Evolutionary conservation across 495 filamentous ascomycete genomes (phyloP).

Genomic region (Xylaria castorea): DNA sequence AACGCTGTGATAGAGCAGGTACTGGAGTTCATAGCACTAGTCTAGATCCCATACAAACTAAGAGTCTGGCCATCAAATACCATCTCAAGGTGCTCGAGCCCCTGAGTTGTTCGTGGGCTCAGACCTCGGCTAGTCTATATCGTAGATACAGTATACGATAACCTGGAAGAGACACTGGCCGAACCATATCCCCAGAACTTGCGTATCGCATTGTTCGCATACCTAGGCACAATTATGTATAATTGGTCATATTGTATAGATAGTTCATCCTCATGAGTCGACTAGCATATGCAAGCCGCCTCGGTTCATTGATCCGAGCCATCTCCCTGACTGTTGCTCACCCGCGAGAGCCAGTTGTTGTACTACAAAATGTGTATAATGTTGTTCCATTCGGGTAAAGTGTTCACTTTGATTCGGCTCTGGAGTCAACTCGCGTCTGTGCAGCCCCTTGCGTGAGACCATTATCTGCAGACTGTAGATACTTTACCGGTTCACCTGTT

Average conservation of each 20-base stretch:
- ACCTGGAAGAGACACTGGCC: background rate
- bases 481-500: background rate
- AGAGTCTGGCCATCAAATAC: background rate
- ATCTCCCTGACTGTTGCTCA: background rate
- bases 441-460: background rate
- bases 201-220: background rate
- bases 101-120: background rate
- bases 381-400: conserved; percentile 6
- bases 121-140: background rate
- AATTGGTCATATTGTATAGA: background rate
- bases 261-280: background rate
- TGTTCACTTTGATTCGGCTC: background rate
- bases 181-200: background rate
- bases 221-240: background rate
- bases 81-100: background rate
- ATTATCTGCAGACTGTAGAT: background rate
- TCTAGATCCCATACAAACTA: background rate
- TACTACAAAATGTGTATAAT: background rate
- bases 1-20: background rate
- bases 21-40: background rate
- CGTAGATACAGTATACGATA: background rate
- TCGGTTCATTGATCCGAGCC: conserved; percentile 6
- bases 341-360: background rate
- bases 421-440: background rate
- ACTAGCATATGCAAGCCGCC: background rate